Conservation (phyloP, 352 stramenopile species). For the Peronospora belbahrii region DNA sequence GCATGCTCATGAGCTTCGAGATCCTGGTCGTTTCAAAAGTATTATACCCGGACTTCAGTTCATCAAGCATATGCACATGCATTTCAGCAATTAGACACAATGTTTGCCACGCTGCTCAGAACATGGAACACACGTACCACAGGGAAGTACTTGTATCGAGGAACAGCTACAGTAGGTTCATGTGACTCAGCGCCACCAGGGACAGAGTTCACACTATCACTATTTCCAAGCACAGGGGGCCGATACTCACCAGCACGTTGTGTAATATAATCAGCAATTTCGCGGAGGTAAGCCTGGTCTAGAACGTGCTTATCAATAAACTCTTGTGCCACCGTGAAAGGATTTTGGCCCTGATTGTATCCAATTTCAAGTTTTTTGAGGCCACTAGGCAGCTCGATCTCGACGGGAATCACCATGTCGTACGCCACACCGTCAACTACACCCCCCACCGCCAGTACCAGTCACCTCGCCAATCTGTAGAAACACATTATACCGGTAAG, state of each 20-base stretch:
- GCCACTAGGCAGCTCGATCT: conserved; percentile 91
- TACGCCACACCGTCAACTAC: conserved; percentile 90
- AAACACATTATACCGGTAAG: background rate
- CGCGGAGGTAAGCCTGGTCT: conserved; percentile 87
- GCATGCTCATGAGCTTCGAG: conserved; percentile 86
- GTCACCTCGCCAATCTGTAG: conserved; percentile 78
- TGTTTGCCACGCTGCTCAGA: background rate
- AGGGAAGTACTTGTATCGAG: conserved; percentile 62
- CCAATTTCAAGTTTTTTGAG: conserved; percentile 93
- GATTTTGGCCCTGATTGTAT: conserved; percentile 97
- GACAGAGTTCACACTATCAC: conserved; percentile 21
- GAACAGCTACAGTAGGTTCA: conserved; percentile 1
- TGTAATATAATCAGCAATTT: conserved; percentile 96
- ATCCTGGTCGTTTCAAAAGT: conserved; percentile 91
- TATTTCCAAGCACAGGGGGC: conserved; percentile 53
- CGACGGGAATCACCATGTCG: conserved; percentile 95
- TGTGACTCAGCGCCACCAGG: conserved; percentile 4
- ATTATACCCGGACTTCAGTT: conserved; percentile 72
- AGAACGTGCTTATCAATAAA: conserved; percentile 97
- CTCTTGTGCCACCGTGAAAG: conserved; percentile 91
- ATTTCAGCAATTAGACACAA: conserved; percentile 5
- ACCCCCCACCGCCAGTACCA: conserved; percentile 72
- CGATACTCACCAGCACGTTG: conserved; percentile 82
- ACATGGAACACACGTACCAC: conserved; percentile 25
- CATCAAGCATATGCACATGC: conserved; percentile 4